Evolutionary conservation across 108 stramenopile species (phyloP), one percentile per base, ranked within the genome.

Genomic region (Aureococcus anophagefferens): DNA sequence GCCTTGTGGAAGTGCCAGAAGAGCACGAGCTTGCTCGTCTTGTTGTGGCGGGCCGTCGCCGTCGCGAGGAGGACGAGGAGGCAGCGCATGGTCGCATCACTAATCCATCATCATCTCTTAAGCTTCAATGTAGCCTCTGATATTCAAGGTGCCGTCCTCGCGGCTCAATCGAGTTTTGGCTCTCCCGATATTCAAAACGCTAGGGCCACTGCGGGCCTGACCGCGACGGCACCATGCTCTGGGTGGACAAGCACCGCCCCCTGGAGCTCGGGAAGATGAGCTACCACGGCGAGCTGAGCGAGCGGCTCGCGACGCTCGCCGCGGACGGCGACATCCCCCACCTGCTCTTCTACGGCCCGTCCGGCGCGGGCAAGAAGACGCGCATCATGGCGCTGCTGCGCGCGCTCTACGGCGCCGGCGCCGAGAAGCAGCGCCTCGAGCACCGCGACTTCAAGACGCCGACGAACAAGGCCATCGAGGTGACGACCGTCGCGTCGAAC

Each of bases 241-340:
- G 98, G 98, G 93, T 99, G 14, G 98, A 99, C 79, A 97, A 97
- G 79, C 91, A 99, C 78, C 91, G 98, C 36, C 96, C 98, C 4
- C 85, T 76, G 65, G 75, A 89, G 17, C 81, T 99, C 67, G 77
- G 72, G n/a, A 88, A 90, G 73, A 80, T 96, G 62, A 77, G 89
- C 68, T 95, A 93, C 74, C 94, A 95, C 80, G 77, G 73, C 31
- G 84, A 80, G 29, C 84, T 95, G 31, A 88, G 93, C 21, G 65
- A 78, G 33, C 85, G 94, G 30, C 25, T 40, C 21, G 59, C 77
- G 51, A 84, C 88, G 11, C 68, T 89, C 68, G 88, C 91, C 29
- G 30, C 83, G 68, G 84, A 88, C 63, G 91, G 90, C 0, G 87
- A 88, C 35, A 77, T 79, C 18, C 88, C 88, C 0, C 98, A 99